phyloP scores from a whole-genome alignment of 192 early-diverging fungal genomes.

The Radiomyces spectabilis region DNA sequence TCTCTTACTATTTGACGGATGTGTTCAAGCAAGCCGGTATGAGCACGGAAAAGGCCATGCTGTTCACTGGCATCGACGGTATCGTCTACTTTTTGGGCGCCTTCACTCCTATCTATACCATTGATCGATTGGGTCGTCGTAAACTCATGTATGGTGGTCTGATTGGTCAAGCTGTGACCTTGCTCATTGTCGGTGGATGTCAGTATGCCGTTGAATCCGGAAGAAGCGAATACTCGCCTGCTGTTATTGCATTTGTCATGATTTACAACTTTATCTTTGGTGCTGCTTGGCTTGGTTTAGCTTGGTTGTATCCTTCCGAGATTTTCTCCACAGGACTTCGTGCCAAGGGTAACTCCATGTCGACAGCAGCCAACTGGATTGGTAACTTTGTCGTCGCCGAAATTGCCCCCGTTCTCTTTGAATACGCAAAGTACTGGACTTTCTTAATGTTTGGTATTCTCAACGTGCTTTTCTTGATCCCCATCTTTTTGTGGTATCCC shows the following conservation, averaged over 20 bases:
- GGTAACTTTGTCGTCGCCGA: slow-evolving; percentile 66
- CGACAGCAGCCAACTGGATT: slow-evolving; percentile 77
- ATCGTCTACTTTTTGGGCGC: slow-evolving; percentile 69
- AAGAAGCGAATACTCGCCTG: slow-evolving; percentile 4
- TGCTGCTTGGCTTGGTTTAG: slow-evolving; percentile 79
- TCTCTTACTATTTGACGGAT: slow-evolving; percentile 25
- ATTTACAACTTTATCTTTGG: slow-evolving; percentile 62
- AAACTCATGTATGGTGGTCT: slow-evolving; percentile 39
- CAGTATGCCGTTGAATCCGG: slow-evolving; percentile 15
- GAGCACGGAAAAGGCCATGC: slow-evolving; percentile 30
- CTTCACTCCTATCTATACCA: slow-evolving; percentile 61
- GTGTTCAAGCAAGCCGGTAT: slow-evolving; percentile 48
- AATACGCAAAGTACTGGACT: slow-evolving; percentile 45
- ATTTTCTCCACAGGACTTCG: slow-evolving; percentile 74
- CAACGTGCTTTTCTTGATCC: slow-evolving; percentile 38
- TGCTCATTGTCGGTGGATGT: slow-evolving; percentile 21
- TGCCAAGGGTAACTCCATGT: slow-evolving; percentile 67
- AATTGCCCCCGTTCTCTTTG: slow-evolving; percentile 57
- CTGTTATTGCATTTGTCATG: slow-evolving; percentile 42
- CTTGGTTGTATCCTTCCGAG: slow-evolving; percentile 77
- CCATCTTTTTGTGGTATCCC: slow-evolving; percentile 63
- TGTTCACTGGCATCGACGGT: slow-evolving; percentile 56
- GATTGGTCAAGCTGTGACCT: slow-evolving; percentile 17
- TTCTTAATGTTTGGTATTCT: slow-evolving; percentile 55
- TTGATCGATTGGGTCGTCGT: slow-evolving; percentile 68